Evolutionary conservation across 352 stramenopile genomes (phyloP), one percentile per base, ranked within the genome.

Genomic region (Phytophthora cryptogea): DNA sequence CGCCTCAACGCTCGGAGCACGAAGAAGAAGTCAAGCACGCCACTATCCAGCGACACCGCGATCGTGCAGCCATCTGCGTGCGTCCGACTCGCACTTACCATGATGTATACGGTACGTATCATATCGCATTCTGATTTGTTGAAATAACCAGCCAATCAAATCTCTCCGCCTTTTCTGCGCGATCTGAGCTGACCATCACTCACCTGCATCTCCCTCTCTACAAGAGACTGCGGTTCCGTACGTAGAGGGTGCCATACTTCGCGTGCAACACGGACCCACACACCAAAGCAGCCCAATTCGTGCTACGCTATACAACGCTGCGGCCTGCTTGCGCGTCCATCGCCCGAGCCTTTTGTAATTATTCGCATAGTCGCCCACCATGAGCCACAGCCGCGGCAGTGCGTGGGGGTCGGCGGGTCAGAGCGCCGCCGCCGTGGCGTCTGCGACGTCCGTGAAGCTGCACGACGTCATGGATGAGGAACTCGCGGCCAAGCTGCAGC

Each of bases 381-480:
- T 71, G 63, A 68, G 35, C 42, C 3, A 43, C 36, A 20, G n/a
- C n/a, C 14, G 36, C 14, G 5, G 11, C 36, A 42, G 35, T 41
- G 44, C 47, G 32, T 71, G 57, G 63, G 58, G 52, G 20, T 17
- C 35, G 4, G 3, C 28, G 2, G 42, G 27, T 8, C 39, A 30
- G 23, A 37, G 17, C 27, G 47, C 44, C 39, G 28, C 35, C 11
- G 47, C 54, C 3, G 63, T 69, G 51, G 37, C 51, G 17, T 39
- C 67, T 7, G 36, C 48, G 1, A 35, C 74, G 26, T 61, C 74
- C 27, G 64, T 87, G n/a, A 85, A 77, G 37, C 66, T 90, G 27
- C 69, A 78, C 50, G 70, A 86, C 43, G 78, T 90, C 51, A 88
- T 90, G 76, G 80, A 86, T 55, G 78, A 86, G 59, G 78, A 90